Evolutionary conservation across 2,329 filamentous ascomycete species (phyloP).

Genomic region (Alternaria solani): DNA sequence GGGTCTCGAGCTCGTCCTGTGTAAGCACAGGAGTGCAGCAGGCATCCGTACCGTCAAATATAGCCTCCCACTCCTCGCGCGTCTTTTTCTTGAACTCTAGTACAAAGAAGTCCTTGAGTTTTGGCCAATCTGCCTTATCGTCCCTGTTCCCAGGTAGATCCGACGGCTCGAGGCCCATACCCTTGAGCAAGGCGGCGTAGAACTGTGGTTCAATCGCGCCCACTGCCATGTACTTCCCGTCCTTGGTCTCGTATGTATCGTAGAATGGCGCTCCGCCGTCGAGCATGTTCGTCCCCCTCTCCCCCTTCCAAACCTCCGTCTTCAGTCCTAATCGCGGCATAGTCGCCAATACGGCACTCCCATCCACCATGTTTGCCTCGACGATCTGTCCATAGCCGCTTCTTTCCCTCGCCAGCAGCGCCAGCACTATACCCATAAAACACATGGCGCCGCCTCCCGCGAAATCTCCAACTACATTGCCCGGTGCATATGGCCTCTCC

Average conservation of each 20-base stretch:
- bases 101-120: constrained; percentile 68
- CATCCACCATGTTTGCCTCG: constrained; percentile 97
- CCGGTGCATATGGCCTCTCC: constrained; percentile 78
- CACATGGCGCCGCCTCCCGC: constrained; percentile 86
- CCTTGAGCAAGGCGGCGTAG: constrained; percentile 72
- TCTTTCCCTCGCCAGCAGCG: constrained; percentile 70
- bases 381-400: constrained; percentile 83
- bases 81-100: constrained; percentile 73
- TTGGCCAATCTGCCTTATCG: constrained; percentile 72
- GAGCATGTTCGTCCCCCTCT: constrained; percentile 77
- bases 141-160: constrained; percentile 60
- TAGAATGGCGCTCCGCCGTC: constrained; percentile 91
- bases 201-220: constrained; percentile 91
- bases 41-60: constrained; percentile 92
- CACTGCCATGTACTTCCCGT: constrained; percentile 82
- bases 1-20: constrained; percentile 73
- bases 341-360: constrained; percentile 77
- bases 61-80: constrained; percentile 78
- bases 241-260: constrained; percentile 84
- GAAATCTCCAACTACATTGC: constrained; percentile 88
- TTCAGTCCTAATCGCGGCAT: constrained; percentile 76
- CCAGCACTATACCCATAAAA: constrained; percentile 82
- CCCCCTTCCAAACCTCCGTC: constrained; percentile 67
- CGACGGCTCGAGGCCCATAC: constrained; percentile 65
- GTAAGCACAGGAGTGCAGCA: constrained; percentile 89